Base-by-base conservation (phyloP, 768 basidiomycete species). In the Hygrophorus russula region DNA sequence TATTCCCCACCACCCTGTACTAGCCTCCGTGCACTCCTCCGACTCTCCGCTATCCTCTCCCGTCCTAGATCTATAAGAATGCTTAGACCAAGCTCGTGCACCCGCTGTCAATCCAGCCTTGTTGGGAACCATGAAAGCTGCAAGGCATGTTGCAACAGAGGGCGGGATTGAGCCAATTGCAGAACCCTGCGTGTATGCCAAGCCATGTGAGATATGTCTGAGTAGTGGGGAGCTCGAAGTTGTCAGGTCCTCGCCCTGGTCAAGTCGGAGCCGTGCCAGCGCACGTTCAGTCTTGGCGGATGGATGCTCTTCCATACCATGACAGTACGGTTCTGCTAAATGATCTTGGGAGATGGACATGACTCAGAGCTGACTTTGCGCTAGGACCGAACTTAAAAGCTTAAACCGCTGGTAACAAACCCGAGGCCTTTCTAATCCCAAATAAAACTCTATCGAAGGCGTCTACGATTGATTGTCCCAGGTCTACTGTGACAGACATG, bases 31-130 rank as follows among this genome's bases (percentile, higher is more conserved):
- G 49, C 46, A 38, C 39, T 49, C 40, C 46, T 24, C 36, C 7
- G 36, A 50, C 30, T 15, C 12, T 14, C 46, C 32, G 27, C 41
- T 36, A 27, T 48, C 40, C 12, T 44, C 34, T 19, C 36, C 46
- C 1, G 60, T 45, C 32, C 55, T 56, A 19, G 78, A 80, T 18
- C 80, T 63, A 48, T 78, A 78, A 1, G 69, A 68, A 49, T 82
- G 80, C 49, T 82, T 82, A 2, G 76, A 68, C 78, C 78, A 82
- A 5, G 80, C 78, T 19, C 76, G 69, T 1, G 77, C 73, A 11
- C 80, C 80, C 2, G 73, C 70, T 2, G 66, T 75, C 34, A 82
- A 65, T 1, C 64, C 68, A 28, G 60, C 70, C 14, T 55, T 70
- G 48, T 77, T 80, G 3, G 70, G 59, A 15, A 64, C 48, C 3